These are phyloP conservation scores for Boletus edulis DNA, from an alignment of 768 basidiomycete species.

Conservation along the genomic window DNA sequence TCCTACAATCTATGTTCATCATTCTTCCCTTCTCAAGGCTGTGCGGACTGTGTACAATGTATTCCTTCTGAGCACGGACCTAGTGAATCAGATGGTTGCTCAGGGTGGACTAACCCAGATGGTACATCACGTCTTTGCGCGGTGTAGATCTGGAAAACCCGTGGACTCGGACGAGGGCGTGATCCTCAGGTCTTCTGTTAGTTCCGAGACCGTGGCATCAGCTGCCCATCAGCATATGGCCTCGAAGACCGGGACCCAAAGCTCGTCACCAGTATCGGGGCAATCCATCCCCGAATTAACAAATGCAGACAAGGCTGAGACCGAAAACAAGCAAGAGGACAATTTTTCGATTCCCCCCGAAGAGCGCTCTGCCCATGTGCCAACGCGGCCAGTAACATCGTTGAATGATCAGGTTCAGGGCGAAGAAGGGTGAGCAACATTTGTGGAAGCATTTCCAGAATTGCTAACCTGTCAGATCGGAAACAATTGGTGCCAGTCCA, in stretches of 20 bases:
- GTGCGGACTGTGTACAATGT: constrained; percentile 98
- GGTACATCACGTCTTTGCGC: constrained; percentile 93
- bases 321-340: constrained; percentile 1
- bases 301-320: neutral
- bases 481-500: constrained; percentile 24
- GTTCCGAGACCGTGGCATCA: constrained; percentile 21
- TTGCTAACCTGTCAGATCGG: constrained; percentile 5
- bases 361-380: neutral
- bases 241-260: constrained; percentile 9
- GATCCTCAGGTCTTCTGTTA: constrained; percentile 17
- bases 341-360: neutral
- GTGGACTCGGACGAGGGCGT: constrained; percentile 16
- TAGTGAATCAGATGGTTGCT: constrained; percentile 96
- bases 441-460: neutral
- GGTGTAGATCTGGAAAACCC: constrained; percentile 51
- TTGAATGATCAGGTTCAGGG: constrained; percentile 3
- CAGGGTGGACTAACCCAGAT: constrained; percentile 98
- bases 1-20: constrained; percentile 84
- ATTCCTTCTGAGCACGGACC: constrained; percentile 85
- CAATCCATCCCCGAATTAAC: neutral
- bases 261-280: constrained; percentile 8
- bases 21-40: constrained; percentile 92
- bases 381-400: neutral
- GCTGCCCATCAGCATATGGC: constrained; percentile 2
- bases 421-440: constrained; percentile 23